phyloP scores from a whole-genome alignment of 108 stramenopile species.

The Chaetoceros tenuissimus region DNA sequence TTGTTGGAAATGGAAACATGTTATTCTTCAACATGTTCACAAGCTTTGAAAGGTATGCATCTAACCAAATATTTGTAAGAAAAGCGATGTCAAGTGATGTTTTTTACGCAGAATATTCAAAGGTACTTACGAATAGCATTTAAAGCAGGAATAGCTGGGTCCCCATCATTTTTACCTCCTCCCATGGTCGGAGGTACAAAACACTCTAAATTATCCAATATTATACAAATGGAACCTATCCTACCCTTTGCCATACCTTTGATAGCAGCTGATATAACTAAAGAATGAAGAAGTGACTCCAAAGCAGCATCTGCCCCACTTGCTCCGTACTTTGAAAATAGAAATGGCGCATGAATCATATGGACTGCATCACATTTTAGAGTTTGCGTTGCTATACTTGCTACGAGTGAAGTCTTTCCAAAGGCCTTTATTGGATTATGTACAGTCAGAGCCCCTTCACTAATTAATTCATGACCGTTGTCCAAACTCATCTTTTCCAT shows the following conservation, averaged over 20 bases:
- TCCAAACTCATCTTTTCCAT: background rate
- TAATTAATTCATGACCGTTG: background rate
- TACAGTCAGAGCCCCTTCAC: constrained; percentile 22
- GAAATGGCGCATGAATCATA: constrained; percentile 38
- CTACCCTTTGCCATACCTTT: constrained; percentile 10
- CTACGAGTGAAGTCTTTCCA: constrained; percentile 59
- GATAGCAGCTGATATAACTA: constrained; percentile 45
- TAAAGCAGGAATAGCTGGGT: constrained; percentile 54
- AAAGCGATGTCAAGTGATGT: background rate
- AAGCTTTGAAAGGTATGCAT: constrained; percentile 50
- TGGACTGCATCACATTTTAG: constrained; percentile 48
- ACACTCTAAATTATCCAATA: constrained; percentile 64
- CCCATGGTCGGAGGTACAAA: constrained; percentile 38
- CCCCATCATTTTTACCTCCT: constrained; percentile 20
- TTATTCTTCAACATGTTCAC: constrained; percentile 26
- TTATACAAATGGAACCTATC: constrained; percentile 37
- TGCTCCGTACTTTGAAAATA: constrained; percentile 66
- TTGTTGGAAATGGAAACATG: constrained; percentile 60
- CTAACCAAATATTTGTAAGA: constrained; percentile 4
- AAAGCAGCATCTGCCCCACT: constrained; percentile 62
- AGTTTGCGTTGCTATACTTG: constrained; percentile 37
- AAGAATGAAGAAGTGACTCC: constrained; percentile 50
- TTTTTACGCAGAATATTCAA: background rate
- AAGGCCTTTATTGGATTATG: constrained; percentile 39
- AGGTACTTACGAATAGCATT: constrained; percentile 44